Percentiles rank a stretch among this genome's conserved stretches.
phyloP scores from a whole-genome alignment of 345 rosid species.

The Lepidium didymum region DNA sequence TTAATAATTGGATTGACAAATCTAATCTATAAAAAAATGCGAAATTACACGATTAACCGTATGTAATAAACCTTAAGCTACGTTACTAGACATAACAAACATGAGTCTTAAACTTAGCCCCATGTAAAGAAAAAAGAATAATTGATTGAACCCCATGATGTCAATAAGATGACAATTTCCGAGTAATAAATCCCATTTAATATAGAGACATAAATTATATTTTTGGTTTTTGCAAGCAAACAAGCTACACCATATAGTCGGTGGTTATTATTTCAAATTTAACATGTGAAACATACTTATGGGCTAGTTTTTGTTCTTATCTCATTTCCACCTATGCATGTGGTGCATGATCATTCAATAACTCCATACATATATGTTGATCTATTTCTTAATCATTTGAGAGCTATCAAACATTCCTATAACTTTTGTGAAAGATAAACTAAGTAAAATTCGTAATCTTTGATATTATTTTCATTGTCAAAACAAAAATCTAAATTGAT shows the following conservation, averaged over 20 bases:
- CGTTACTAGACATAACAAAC: no score
- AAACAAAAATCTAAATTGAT: not conserved
- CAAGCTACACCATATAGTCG: slow-evolving; percentile 18
- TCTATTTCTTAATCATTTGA: not conserved
- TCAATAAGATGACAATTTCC: slow-evolving; percentile 2
- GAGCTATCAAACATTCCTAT: not conserved
- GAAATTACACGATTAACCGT: no score
- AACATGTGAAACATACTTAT: slow-evolving; percentile 18
- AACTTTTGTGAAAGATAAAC: not conserved
- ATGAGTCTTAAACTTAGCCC: no score
- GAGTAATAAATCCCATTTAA: not conserved
- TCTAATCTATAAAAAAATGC: no score
- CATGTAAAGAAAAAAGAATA: slow-evolving; percentile 6
- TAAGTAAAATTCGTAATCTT: not conserved
- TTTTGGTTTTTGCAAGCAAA: not conserved
- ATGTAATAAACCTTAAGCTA: no score
- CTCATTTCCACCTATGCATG: slow-evolving; percentile 12
- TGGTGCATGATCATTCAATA: slow-evolving; percentile 5
- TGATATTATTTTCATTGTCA: not conserved
- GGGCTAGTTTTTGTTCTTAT: slow-evolving; percentile 17
- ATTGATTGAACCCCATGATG: slow-evolving; percentile 20
- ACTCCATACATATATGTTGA: not conserved
- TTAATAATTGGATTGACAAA: no score
- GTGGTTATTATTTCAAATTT: not conserved
- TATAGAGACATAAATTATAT: not conserved